Conservation (phyloP, 2,329 filamentous ascomycete species). For the Westerdykella ornata region DNA sequence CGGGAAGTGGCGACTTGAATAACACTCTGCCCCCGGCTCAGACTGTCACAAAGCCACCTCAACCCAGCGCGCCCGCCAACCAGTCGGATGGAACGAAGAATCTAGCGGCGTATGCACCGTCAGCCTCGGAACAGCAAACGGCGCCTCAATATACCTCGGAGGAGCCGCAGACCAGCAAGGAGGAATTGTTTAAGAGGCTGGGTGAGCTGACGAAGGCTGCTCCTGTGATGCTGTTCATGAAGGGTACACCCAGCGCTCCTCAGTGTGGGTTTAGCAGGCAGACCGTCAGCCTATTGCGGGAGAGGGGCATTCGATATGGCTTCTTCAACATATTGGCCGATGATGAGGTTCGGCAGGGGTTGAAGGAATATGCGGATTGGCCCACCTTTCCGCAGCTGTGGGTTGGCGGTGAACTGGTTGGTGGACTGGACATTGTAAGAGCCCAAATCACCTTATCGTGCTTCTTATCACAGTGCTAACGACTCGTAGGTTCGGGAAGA, state of each 20-base stretch:
- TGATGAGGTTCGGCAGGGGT: conserved; percentile 89
- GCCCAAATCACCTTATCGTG: neutral
- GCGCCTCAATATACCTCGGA: conserved; percentile 43
- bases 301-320: conserved; percentile 88
- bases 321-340: conserved; percentile 99
- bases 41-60: conserved; percentile 41
- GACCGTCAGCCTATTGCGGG: conserved; percentile 76
- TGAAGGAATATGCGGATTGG: conserved; percentile 98
- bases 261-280: conserved; percentile 93
- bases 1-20: conserved; percentile 34
- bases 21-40: conserved; percentile 39
- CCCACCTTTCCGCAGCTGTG: conserved; percentile 95
- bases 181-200: conserved; percentile 77
- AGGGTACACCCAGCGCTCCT: conserved; percentile 89
- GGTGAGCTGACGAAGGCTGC: conserved; percentile 86
- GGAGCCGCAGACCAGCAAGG: conserved; percentile 52
- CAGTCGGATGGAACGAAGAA: conserved; percentile 28
- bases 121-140: conserved; percentile 38
- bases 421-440: conserved; percentile 93
- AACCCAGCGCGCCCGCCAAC: conserved; percentile 22
- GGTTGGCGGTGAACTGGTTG: conserved; percentile 82
- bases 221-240: conserved; percentile 99
- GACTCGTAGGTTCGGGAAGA: conserved; percentile 78
- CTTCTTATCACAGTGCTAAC: conserved; percentile 15
- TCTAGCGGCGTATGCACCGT: conserved; percentile 43